Evolutionary conservation across 192 early-diverging fungal species (phyloP), one percentile per base, ranked within the genome.

Genomic region (Geranomyces michiganensis): DNA sequence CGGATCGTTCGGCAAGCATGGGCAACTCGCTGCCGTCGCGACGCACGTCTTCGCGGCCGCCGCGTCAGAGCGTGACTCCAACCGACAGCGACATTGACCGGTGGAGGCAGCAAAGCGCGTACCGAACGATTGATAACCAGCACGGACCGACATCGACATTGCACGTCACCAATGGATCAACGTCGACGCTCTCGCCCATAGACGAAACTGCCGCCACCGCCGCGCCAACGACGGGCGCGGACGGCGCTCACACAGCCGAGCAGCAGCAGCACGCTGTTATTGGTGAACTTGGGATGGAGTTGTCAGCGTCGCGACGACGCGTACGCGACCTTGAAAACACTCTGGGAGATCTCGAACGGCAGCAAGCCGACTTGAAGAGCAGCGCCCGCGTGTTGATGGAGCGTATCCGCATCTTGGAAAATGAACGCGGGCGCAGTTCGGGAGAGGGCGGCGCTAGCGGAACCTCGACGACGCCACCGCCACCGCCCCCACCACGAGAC

Each of bases 211-310:
- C 36, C 3, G 36, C 36, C 3, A 10, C 36, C 36, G 47, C 44
- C 19, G 47, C 12, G 30, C 55, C 55, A 12, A 56, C 12, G 8
- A 15, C 55, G 55, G 12, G 12, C 17, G 10, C 24, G 26, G 19
- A 56, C 17, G 30, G 7, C 55, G 19, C 55, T 30, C 24, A 56
- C 12, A 26, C 60, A 1, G 10, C 45, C 14, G 13, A 22, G 29
- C n/a, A 56, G 22, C n/a, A 56, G 22, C 48, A 68, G 41, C 67
- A 68, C 8, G 31, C 56, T 26, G 30, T 68, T 10, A 68, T 68
- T 68, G 67, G 67, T 1, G 67, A 68, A 15, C 67, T 68, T 29
- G 67, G 67, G 10, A 47, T 56, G 13, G 36, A 53, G 33, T 51
- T 68, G 15, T 68, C 67, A 9, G 29, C 67, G 19, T 29, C 27